Conservation (phyloP, 345 rosid genomes). For the Salix viminalis region DNA sequence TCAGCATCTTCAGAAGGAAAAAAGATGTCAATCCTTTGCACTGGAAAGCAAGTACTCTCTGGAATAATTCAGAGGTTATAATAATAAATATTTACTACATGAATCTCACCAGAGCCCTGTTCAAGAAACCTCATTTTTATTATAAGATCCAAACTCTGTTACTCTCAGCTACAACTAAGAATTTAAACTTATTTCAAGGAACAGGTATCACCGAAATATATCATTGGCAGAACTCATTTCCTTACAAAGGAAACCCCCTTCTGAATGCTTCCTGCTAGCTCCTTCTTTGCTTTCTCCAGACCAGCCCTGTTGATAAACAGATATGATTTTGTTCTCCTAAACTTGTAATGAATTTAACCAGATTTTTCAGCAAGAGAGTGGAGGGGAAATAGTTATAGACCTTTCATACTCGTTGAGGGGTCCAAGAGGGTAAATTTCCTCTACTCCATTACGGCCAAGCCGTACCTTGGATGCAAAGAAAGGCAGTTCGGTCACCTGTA, state of each 20-base stretch:
- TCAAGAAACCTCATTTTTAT: not conserved
- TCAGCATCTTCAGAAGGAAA: too few species aligned
- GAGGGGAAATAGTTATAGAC: conserved; percentile 21
- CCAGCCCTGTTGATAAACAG: conserved; percentile 37
- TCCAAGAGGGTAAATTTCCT: conserved; percentile 73
- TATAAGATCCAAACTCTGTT: not conserved
- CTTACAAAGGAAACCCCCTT: conserved; percentile 68
- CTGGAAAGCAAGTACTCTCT: too few species aligned
- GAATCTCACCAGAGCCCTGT: not conserved
- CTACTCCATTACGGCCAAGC: conserved; percentile 71
- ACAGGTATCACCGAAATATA: not conserved
- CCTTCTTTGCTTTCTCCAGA: conserved; percentile 87
- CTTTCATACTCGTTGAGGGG: conserved; percentile 83
- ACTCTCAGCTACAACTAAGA: not conserved
- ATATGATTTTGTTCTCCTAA: not conserved
- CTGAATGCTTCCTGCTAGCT: conserved; percentile 66
- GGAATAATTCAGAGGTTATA: not conserved
- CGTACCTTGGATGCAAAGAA: conserved; percentile 88
- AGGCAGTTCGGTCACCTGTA: conserved; percentile 91
- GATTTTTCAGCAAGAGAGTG: not conserved
- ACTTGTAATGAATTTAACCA: not conserved
- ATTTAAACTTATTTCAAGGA: conserved; percentile 16
- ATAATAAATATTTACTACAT: not conserved
- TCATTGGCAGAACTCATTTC: conserved; percentile 26
- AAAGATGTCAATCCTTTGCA: too few species aligned